These are phyloP conservation scores for Globisporangium camurandrum DNA, from an alignment of 352 stramenopile genomes.

Conservation along the genomic window DNA sequence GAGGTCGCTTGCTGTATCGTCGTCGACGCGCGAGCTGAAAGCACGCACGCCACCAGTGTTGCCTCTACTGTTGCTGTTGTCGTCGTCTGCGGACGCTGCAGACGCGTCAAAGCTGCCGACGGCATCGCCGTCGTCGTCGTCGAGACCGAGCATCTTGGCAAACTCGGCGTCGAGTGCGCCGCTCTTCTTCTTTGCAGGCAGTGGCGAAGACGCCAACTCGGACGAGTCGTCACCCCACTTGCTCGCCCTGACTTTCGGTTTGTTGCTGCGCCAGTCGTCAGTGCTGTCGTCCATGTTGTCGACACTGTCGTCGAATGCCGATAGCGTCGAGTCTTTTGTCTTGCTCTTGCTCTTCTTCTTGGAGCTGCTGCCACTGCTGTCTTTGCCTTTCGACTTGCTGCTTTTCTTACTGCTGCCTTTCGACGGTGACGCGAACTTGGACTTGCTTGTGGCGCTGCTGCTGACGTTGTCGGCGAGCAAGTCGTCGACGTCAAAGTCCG, in stretches of 20 bases:
- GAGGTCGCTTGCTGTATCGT: neutral
- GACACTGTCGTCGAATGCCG: constrained; percentile 18
- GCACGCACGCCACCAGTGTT: no score
- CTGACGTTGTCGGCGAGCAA: constrained; percentile 33
- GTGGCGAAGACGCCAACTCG: no score
- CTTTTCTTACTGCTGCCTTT: constrained; percentile 21
- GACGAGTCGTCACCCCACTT: constrained; percentile 19
- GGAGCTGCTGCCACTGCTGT: constrained; percentile 23
- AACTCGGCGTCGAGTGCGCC: constrained; percentile 51
- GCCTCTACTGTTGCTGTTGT: neutral
- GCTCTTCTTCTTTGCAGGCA: constrained; percentile 30
- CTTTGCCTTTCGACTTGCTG: constrained; percentile 11
- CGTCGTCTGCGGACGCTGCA: neutral
- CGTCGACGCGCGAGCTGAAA: no score
- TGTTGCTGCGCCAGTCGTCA: constrained; percentile 14
- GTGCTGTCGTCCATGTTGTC: constrained; percentile 13
- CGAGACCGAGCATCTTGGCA: constrained; percentile 51
- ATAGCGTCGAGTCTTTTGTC: constrained; percentile 15
- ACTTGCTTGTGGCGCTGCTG: constrained; percentile 6
- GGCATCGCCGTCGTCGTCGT: constrained; percentile 45
- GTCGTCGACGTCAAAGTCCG: constrained; percentile 31
- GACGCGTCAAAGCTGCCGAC: constrained; percentile 6
- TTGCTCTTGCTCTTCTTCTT: constrained; percentile 32
- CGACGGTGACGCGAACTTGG: constrained; percentile 15
- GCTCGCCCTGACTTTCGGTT: constrained; percentile 18